Conservation (phyloP, 2,329 filamentous ascomycete genomes). For the Alternaria burnsii region DNA sequence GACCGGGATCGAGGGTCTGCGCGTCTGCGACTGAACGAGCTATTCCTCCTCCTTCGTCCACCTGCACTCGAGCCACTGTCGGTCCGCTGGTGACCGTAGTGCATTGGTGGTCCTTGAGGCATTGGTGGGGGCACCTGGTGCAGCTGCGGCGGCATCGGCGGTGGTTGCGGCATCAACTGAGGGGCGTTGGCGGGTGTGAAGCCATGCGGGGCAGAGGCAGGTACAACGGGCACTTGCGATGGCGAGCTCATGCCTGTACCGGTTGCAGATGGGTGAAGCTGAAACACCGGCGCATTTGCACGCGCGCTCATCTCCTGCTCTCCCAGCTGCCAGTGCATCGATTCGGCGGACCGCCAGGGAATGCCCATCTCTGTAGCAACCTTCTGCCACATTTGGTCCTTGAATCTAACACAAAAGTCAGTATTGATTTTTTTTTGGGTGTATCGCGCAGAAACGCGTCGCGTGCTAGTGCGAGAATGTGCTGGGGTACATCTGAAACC, state of each 20-base stretch:
- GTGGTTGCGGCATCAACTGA: conserved; percentile 43
- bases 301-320: conserved; percentile 93
- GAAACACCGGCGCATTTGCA: conserved; percentile 87
- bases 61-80: conserved; percentile 45
- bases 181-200: conserved; percentile 52
- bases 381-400: conserved; percentile 97
- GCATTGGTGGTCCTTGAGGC: conserved; percentile 34
- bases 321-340: conserved; percentile 97
- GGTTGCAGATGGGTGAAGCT: conserved; percentile 55
- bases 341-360: conserved; percentile 94
- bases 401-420: conserved; percentile 72
- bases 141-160: conserved; percentile 33
- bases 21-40: conserved; percentile 47
- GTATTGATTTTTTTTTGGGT: conserved; percentile 17
- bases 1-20: conserved; percentile 43
- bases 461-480: conserved; percentile 10
- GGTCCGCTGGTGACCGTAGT: conserved; percentile 45
- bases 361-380: conserved; percentile 94
- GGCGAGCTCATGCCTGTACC: conserved; percentile 43
- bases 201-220: conserved; percentile 40
- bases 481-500: conserved; percentile 7
- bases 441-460: conserved; percentile 10
- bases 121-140: conserved; percentile 38
- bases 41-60: conserved; percentile 38
- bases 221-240: conserved; percentile 35